Base-by-base conservation (phyloP, 805 yeast species). In the Spathaspora sp. region DNA sequence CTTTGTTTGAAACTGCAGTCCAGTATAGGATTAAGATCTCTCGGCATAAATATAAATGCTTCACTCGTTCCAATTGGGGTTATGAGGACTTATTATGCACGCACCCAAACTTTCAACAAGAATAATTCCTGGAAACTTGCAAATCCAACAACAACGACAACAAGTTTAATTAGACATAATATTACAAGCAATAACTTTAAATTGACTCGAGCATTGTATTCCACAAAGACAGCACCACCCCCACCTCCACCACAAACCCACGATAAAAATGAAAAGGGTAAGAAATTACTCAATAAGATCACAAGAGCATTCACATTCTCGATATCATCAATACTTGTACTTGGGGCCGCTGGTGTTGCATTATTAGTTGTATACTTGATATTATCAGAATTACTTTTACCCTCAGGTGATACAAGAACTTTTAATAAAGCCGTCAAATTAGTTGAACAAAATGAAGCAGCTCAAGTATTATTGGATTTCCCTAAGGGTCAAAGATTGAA, bases 321-420 rank as follows among this genome's bases (percentile, higher is more conserved):
- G 6, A 65, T 80, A 8, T 82, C 91, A 3, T 76, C 89, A 0
- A 64, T 80, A 2, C 62, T 87, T 29, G 89, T 88, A 0, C 58
- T 86, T 9, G 89, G 87, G 2, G 91, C 91, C 2, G 63, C 83
- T 2, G 90, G 87, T 14, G 72, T 87, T 8, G 82, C 93, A 0
- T 84, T 45, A 66, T 85, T 52, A 81, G 78, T 91, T 18, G 75
- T 89, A 8, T 92, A 89, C 66, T 77, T 89, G 55, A 80, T 91
- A 19, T 78, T 87, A n/a, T 76, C 86, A 10, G 97, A 92, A 64
- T 70, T 92, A 31, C 82, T 89, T 57, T 79, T 92, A 46, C 97
- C 97, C 9, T 86, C 96, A 1, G 96, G 96, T 20, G 97, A 92
- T 63, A 92, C 96, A 0, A 87, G 86, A 57, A 82, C 96, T 1